Evolutionary conservation across 805 yeast species (phyloP).

Genomic region (Saturnispora zaruensis): DNA sequence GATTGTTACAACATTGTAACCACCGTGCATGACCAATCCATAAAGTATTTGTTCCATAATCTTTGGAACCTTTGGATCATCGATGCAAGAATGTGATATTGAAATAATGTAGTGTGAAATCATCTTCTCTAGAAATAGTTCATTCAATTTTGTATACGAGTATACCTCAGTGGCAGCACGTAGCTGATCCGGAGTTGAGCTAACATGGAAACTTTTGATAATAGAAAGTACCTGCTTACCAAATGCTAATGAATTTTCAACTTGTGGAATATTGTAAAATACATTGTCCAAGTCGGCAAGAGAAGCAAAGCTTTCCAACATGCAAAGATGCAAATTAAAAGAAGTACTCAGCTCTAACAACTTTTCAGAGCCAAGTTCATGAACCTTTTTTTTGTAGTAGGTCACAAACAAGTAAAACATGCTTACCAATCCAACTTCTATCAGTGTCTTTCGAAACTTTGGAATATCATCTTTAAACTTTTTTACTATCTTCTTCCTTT

Average conservation of each 20-base stretch:
- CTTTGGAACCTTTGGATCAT: slow-evolving; percentile 12
- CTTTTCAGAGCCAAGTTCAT: background rate
- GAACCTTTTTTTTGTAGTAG: background rate
- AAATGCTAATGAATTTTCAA: background rate
- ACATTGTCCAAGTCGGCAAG: slow-evolving; percentile 1
- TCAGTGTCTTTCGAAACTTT: background rate
- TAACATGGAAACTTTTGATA: background rate
- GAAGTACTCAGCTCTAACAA: background rate
- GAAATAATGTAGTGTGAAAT: slow-evolving; percentile 8
- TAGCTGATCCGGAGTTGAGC: background rate
- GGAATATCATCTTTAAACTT: background rate
- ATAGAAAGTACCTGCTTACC: slow-evolving; percentile 5
- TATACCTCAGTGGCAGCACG: background rate
- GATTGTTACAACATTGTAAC: slow-evolving; percentile 10
- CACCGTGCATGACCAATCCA: slow-evolving; percentile 15
- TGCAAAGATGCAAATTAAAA: background rate
- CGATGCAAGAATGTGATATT: slow-evolving; percentile 4
- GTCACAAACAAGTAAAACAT: slow-evolving; percentile 2
- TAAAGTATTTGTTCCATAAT: slow-evolving; percentile 10
- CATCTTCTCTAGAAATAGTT: slow-evolving; percentile 4
- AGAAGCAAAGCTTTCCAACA: slow-evolving; percentile 2
- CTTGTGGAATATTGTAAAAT: background rate
- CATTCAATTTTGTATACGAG: slow-evolving; percentile 2
- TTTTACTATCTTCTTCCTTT: slow-evolving; percentile 1
- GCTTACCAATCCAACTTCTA: background rate